Percentiles rank a stretch among this genome's conserved stretches.
These are phyloP conservation scores for Ustilago trichophora DNA, from an alignment of 1,284 basidiomycete genomes.

Conservation along the genomic window DNA sequence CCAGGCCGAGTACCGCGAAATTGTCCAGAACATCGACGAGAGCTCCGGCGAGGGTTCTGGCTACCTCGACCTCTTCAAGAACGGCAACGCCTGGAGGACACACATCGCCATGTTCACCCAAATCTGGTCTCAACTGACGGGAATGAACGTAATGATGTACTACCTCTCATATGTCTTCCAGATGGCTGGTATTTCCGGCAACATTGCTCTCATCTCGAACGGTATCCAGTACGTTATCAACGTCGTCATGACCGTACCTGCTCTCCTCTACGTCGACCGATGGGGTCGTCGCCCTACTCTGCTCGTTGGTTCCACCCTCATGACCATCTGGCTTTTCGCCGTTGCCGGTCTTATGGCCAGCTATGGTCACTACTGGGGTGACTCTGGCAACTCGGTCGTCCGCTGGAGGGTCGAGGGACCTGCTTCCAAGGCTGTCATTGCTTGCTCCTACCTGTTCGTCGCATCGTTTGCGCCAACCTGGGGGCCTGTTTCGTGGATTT, in stretches of 20 bases:
- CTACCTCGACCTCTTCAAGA: conserved; percentile 36
- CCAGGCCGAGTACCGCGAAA: conserved; percentile 31
- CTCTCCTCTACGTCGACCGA: conserved; percentile 40
- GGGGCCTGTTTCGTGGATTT: conserved; percentile 25
- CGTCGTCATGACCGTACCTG: conserved; percentile 50
- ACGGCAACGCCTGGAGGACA: conserved; percentile 27
- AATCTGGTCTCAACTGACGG: conserved; percentile 25
- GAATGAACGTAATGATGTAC: conserved; percentile 44
- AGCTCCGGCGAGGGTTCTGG: conserved; percentile 15
- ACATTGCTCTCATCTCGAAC: conserved; percentile 20
- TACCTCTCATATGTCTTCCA: conserved; percentile 34
- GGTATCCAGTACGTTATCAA: conserved; percentile 52
- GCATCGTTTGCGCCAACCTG: conserved; percentile 39
- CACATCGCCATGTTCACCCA: conserved; percentile 30
- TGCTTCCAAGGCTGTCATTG: conserved; percentile 41
- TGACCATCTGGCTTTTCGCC: conserved; percentile 40
- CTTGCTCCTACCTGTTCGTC: conserved; percentile 45
- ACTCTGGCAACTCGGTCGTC: conserved; percentile 19
- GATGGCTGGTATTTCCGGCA: conserved; percentile 33
- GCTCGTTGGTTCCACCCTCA: conserved; percentile 34
- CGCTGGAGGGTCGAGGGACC: conserved; percentile 29
- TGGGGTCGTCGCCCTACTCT: conserved; percentile 51
- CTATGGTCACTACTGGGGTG: conserved; percentile 17
- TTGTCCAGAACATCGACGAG: conserved; percentile 30
- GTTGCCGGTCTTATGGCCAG: conserved; percentile 31